Evolutionary conservation across 768 basidiomycete genomes (phyloP).

Genomic region (Boletus eberwhitei): DNA sequence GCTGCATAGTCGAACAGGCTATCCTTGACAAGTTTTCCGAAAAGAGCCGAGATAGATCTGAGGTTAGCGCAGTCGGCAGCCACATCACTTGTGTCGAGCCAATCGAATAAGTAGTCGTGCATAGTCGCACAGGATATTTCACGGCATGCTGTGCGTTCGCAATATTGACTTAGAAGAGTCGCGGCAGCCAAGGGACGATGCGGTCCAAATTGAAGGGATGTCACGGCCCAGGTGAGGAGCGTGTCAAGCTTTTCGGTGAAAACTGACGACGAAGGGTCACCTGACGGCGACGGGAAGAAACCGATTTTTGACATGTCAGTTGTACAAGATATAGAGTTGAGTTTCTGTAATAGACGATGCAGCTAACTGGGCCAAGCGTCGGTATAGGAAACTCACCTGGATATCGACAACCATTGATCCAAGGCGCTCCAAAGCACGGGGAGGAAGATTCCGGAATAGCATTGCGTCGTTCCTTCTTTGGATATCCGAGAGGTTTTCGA

Average conservation of each 20-base stretch:
- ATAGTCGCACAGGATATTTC: conserved; percentile 58
- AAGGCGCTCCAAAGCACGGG: conserved; percentile 55
- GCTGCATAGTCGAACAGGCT: conserved; percentile 69
- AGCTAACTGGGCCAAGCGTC: neutral
- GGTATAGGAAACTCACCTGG: conserved; percentile 32
- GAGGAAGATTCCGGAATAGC: conserved; percentile 65
- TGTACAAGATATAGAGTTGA: conserved; percentile 71
- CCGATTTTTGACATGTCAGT: conserved; percentile 56
- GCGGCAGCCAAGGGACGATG: conserved; percentile 75
- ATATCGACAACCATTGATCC: conserved; percentile 59
- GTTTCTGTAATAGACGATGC: conserved; percentile 43
- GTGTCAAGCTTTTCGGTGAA: conserved; percentile 72
- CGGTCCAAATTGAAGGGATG: conserved; percentile 77
- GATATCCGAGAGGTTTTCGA: conserved; percentile 65
- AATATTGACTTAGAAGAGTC: conserved; percentile 63
- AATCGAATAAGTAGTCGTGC: conserved; percentile 77
- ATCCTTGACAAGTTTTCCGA: conserved; percentile 67
- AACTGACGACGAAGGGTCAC: conserved; percentile 33
- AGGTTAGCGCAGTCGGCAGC: conserved; percentile 57
- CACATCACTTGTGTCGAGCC: conserved; percentile 68
- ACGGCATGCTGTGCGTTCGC: conserved; percentile 60
- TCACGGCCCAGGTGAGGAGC: conserved; percentile 78
- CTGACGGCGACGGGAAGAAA: conserved; percentile 52
- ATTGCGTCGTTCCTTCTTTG: conserved; percentile 78
- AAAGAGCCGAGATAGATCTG: conserved; percentile 60